phyloP scores from a whole-genome alignment of 1,284 basidiomycete species.

The Cryptococcus sp. region DNA sequence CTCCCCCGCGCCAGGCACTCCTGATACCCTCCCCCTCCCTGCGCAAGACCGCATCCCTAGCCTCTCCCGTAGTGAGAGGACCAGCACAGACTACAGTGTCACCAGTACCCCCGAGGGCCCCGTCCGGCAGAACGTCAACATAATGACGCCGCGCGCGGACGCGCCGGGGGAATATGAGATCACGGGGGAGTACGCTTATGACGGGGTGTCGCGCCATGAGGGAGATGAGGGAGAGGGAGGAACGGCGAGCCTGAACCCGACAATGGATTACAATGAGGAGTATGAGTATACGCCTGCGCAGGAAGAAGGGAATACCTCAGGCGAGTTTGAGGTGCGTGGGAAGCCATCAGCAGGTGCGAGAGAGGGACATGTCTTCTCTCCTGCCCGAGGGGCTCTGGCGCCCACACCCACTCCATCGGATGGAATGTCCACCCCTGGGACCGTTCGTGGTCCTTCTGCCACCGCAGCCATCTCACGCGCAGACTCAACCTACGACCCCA shows the following conservation, averaged over 20 bases:
- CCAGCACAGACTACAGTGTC: conserved; percentile 32
- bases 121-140: conserved; percentile 14
- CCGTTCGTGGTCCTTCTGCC: conserved; percentile 7
- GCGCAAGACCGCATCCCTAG: conserved; percentile 38
- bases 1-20: not conserved
- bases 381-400: conserved; percentile 1
- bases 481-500: conserved; percentile 1
- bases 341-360: no score
- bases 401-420: not conserved
- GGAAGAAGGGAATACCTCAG: not conserved
- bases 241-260: conserved; percentile 4
- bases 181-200: conserved; percentile 13
- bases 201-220: not conserved
- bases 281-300: conserved; percentile 11
- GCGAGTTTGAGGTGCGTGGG: conserved; percentile 5
- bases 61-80: conserved; percentile 40
- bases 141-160: conserved; percentile 15
- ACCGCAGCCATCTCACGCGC: not conserved
- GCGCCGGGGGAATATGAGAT: conserved; percentile 15
- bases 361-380: not conserved
- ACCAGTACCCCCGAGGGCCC: conserved; percentile 44
- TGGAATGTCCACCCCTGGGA: conserved; percentile 18
- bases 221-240: not conserved
- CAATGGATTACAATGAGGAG: conserved; percentile 15
- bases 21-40: conserved; percentile 4